Evolutionary conservation across 768 basidiomycete species (phyloP), one percentile per base, ranked within the genome.

Genomic region (Boletus rubescentipes): DNA sequence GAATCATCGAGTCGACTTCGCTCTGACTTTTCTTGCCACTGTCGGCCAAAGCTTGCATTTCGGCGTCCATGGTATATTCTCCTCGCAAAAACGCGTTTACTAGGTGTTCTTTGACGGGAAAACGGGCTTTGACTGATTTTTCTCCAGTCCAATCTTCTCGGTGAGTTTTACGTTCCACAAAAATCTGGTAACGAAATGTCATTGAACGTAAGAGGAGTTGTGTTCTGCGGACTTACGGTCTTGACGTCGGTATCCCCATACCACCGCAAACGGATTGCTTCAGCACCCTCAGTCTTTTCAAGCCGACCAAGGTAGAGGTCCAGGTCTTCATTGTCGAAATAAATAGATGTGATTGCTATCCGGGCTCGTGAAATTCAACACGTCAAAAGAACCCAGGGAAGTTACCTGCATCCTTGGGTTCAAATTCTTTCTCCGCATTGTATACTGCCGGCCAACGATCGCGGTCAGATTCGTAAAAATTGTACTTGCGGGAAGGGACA

Each of bases 81-180:
- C 97, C 97, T 20, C 80, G 77, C 37, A 97, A 72, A 77, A 93
- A 99, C 15, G 89, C 86, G 66, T 98, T 96, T 61, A 98, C 87
- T 42, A 90, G 83, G 57, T 93, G 85, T 67, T 98, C 96, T 67
- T 96, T 94, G 69, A 99, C 86, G 3, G 91, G 85, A 75, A 98
- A 98, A 11, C 95, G 89, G 14, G 94, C 91, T 72, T 98, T 99
- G 67, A 98, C 95, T 10, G 92, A 94, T 72, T 98, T 98, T 72
- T 99, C 96, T 32, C 97, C 97, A 1, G 96, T 98, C 97, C 97
- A 99, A 66, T 99, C 97, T 72, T 99, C 97, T 50, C 94, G 84
- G 68, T 99, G 90, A 0, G 90, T 93, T 72, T 93, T 93, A 38
- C 90, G 87, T 72, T 93, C 90, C 18, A 93, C 86, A 60, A 90